These are phyloP conservation scores for Trebouxia gelatinosa DNA, from an alignment of 163 green algal genomes.

Conservation along the genomic window DNA sequence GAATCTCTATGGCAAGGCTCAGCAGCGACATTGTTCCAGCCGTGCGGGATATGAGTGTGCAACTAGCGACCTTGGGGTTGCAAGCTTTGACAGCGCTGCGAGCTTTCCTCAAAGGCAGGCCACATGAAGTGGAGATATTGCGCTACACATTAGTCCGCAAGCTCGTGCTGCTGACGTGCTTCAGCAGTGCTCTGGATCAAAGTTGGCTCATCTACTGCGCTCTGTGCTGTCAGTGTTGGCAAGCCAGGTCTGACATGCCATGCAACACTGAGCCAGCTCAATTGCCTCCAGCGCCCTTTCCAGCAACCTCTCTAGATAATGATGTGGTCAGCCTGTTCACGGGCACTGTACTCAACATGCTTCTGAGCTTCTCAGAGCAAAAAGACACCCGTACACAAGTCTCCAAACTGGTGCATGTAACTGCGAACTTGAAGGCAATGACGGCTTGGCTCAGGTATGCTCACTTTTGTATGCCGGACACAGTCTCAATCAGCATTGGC, in stretches of 20 bases:
- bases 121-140: constrained; percentile 30
- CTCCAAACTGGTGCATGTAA: background rate
- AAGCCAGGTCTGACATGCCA: background rate
- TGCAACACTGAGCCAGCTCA: too few species aligned
- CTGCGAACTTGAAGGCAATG: background rate
- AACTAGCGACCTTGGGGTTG: background rate
- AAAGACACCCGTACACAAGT: background rate
- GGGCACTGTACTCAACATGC: constrained; percentile 20
- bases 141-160: constrained; percentile 29
- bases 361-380: constrained; percentile 21
- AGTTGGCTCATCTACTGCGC: constrained; percentile 6
- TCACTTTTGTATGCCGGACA: too few species aligned
- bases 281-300: background rate
- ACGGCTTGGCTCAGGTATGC: constrained; percentile 4
- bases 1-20: background rate
- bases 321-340: background rate
- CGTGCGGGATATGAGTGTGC: background rate
- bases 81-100: constrained; percentile 10
- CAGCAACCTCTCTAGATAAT: background rate
- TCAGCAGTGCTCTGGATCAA: background rate
- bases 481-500: too few species aligned
- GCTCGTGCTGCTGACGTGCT: background rate
- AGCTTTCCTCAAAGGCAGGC: constrained; percentile 6
- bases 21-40: background rate
- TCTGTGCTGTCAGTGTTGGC: background rate